Conservation (phyloP, 2,329 filamentous ascomycete genomes). For the Botryotinia narcissicola region DNA sequence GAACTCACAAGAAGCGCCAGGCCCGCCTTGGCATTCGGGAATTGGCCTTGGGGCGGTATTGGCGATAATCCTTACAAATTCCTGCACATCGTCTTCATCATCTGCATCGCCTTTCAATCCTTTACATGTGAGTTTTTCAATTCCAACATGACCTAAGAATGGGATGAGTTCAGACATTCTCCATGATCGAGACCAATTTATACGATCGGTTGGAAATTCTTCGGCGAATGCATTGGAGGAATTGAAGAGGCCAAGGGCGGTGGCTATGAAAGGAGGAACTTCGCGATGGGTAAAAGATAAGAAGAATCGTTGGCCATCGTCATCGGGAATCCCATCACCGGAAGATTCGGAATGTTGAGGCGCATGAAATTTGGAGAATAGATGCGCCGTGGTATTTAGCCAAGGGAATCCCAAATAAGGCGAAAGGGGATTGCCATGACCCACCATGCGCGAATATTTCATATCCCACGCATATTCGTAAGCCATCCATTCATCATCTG, state of each 20-base stretch:
- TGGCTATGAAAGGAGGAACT: slow-evolving; percentile 63
- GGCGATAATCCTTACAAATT: slow-evolving; percentile 52
- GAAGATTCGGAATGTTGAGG: slow-evolving; percentile 22
- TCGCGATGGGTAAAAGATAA: slow-evolving; percentile 66
- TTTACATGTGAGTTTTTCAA: slow-evolving; percentile 62
- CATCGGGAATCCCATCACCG: slow-evolving; percentile 24
- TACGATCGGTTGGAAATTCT: slow-evolving; percentile 61
- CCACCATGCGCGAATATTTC: slow-evolving; percentile 63
- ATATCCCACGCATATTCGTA: slow-evolving; percentile 66
- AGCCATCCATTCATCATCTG: slow-evolving; percentile 61
- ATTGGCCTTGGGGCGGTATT: slow-evolving; percentile 51
- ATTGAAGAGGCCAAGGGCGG: slow-evolving; percentile 68
- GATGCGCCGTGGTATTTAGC: slow-evolving; percentile 50
- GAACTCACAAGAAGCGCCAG: slow-evolving; percentile 49
- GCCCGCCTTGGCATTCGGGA: slow-evolving; percentile 49
- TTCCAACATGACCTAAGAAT: slow-evolving; percentile 63
- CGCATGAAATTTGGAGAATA: slow-evolving; percentile 42
- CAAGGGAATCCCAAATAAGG: slow-evolving; percentile 63
- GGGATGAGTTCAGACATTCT: slow-evolving; percentile 61
- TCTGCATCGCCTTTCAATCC: slow-evolving; percentile 51
- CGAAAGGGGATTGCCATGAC: slow-evolving; percentile 59
- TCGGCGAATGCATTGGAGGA: slow-evolving; percentile 60
- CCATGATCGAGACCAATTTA: slow-evolving; percentile 64
- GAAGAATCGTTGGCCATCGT: slow-evolving; percentile 55
- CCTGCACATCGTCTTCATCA: slow-evolving; percentile 47